Evolutionary conservation across 116 monocot species (phyloP), one percentile per base, ranked within the genome.

Genomic region (Papilionanthe hybrid): DNA sequence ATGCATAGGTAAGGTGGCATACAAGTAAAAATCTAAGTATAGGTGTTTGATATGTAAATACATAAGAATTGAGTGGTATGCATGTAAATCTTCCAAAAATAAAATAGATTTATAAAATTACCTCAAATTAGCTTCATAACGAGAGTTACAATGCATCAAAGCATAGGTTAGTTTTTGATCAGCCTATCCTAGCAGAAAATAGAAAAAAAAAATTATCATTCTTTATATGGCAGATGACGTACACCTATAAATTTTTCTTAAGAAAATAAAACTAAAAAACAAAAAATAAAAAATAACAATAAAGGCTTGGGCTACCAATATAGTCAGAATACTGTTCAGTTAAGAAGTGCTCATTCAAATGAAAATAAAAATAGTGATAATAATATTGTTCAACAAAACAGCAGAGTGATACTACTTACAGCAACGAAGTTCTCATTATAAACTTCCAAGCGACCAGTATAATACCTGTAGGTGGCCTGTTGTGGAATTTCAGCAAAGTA

Each of bases 401-500:
- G 23, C 3, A 29, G 20, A 27, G 29, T 15, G 1, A 4, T 28
- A 75, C 27, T 75, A 87, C 96, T 89, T 86, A 96, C 96, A 55
- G 82, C 83, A 76, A 92, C 82, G 83, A 93, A 96, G 76, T 87
- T 96, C 78, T 96, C 96, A 84, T 96, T 96, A 75, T 86, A 90
- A 15, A 96, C 94, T 85, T 96, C 94, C 84, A 93, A 85, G 15
- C 96, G 92, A 8, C 96, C 93, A 37, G 96, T 96, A 75, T 96
- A 96, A 83, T 93, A 96, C 93, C 93, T 96, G 83, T 96, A 96
- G n/a, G 94, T 93, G 77, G 92, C 96, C 96, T 96, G 89, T 63
- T 22, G 44, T 55, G 37, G 23, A 28, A 79, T 81, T 8, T 41
- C 72, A 43, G 69, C 12, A 32, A 69, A 76, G 76, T 63, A 75